Conservation (phyloP, 495 filamentous ascomycete species). For the Aeminium ludgeri region DNA sequence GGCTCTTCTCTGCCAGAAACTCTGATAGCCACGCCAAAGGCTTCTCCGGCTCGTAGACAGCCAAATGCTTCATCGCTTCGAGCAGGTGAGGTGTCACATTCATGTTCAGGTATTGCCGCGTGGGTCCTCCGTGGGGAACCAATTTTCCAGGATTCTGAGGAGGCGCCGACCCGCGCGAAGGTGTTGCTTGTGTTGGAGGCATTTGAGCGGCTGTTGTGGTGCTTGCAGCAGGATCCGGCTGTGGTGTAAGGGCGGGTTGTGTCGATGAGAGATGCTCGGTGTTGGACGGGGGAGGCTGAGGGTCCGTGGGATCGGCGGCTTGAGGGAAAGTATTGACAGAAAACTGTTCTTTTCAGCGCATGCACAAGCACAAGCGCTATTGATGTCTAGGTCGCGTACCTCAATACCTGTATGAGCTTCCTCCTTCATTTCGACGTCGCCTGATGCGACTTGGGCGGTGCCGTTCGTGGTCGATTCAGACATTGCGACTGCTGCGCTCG, state of each 20-base stretch:
- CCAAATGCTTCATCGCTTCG: constrained; percentile 83
- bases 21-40: constrained; percentile 75
- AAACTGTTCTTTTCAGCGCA: too few relatives aligned
- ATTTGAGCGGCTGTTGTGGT: constrained; percentile 6
- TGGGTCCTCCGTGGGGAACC: constrained; percentile 59
- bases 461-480: constrained; percentile 2
- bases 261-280: not conserved
- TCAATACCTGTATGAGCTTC: not conserved
- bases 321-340: not conserved
- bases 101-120: constrained; percentile 74
- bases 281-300: not conserved
- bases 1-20: constrained; percentile 66
- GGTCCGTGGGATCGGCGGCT: not conserved
- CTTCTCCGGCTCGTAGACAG: constrained; percentile 72
- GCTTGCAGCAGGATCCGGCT: not conserved
- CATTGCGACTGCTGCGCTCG: constrained; percentile 1
- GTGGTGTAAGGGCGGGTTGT: not conserved
- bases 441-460: not conserved
- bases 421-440: constrained; percentile 12
- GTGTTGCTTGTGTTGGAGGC: constrained; percentile 25
- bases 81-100: constrained; percentile 71
- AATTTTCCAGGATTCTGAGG: constrained; percentile 18
- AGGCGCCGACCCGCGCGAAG: constrained; percentile 18
- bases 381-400: not conserved
- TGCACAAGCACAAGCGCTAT: too few relatives aligned